Evolutionary conservation across 805 yeast genomes (phyloP).

Genomic region (Kluyveromyces wickerhamii): DNA sequence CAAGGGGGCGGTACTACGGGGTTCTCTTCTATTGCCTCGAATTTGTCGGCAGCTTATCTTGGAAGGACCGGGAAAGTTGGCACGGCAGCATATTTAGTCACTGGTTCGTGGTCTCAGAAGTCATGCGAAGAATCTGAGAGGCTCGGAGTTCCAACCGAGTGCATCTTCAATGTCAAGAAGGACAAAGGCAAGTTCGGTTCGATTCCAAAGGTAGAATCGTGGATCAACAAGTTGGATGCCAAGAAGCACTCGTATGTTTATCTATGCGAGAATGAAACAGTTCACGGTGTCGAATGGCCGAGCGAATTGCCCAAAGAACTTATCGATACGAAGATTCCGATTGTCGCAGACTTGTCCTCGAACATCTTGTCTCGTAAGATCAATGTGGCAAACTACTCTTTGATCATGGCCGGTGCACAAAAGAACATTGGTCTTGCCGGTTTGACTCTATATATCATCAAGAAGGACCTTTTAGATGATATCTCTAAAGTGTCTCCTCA

Average conservation of each 20-base stretch:
- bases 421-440: conserved; percentile 98
- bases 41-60: conserved; percentile 67
- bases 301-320: conserved; percentile 35
- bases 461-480: conserved; percentile 63
- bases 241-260: conserved; percentile 73
- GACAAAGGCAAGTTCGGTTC: conserved; percentile 49
- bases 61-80: conserved; percentile 69
- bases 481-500: conserved; percentile 46
- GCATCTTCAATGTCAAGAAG: conserved; percentile 58
- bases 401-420: conserved; percentile 97
- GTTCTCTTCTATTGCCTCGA: conserved; percentile 80
- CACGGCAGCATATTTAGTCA: conserved; percentile 75
- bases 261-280: conserved; percentile 96
- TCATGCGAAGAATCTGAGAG: conserved; percentile 80
- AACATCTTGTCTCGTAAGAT: conserved; percentile 75
- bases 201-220: conserved; percentile 58
- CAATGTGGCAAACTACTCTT: conserved; percentile 78
- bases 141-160: conserved; percentile 67
- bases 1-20: conserved; percentile 99
- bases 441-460: conserved; percentile 81
- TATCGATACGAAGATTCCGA: conserved; percentile 58
- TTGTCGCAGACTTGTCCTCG: conserved; percentile 93
- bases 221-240: conserved; percentile 43
- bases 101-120: conserved; percentile 93
- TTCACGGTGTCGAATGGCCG: conserved; percentile 84